Base-by-base conservation (phyloP, 1,284 basidiomycete genomes). In the Cryptococcus amylolentus region DNA sequence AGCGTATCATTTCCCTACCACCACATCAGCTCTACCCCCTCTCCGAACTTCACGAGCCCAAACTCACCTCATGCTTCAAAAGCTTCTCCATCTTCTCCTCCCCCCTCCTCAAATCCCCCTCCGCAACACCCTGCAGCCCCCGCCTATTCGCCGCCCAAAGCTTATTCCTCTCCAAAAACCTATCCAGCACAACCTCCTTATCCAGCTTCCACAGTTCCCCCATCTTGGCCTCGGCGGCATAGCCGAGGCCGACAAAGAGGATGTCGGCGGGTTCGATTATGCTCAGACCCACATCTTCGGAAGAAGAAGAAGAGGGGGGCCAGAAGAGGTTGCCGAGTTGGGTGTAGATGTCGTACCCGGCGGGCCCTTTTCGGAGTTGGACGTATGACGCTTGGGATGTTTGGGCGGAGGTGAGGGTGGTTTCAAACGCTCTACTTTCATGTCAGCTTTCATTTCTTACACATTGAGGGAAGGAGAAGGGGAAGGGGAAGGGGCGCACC, bases 141-240 rank as follows among this genome's bases (percentile, higher is more conserved):
- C 73, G 54, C 10, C 68, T 60, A 51, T 71, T 63, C 4, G 65
- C 59, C 5, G 69, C 58, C 58, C 66, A 68, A 12, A 52, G 54
- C 4, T 61, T 59, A 50, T 75, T 73, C 12, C 55, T 47, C 12
- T 53, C 56, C 58, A 73, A 52, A 48, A 70, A 76, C 3, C 73
- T 69, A 54, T 76, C 73, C 73, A 76, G 60, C 1, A 66, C 60
- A 10, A 74, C 57, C 31, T 50, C 56, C 49, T 73, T 62, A 5
- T 76, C 71, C 18, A 74, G 47, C 44, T 67, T 52, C 71, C 71
- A 76, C 18, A 69, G 40, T 41, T 65, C 60, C 16, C 63, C 56
- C 13, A 63, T 7, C 55, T 55, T 1, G 39, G 53, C 62, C 70
- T 65, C 2, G 46, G 48, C 7, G 72, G 45, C 9, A 54, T 54